Base-by-base conservation (phyloP, 192 early-diverging fungal genomes). In the Geosiphon pyriformis region DNA sequence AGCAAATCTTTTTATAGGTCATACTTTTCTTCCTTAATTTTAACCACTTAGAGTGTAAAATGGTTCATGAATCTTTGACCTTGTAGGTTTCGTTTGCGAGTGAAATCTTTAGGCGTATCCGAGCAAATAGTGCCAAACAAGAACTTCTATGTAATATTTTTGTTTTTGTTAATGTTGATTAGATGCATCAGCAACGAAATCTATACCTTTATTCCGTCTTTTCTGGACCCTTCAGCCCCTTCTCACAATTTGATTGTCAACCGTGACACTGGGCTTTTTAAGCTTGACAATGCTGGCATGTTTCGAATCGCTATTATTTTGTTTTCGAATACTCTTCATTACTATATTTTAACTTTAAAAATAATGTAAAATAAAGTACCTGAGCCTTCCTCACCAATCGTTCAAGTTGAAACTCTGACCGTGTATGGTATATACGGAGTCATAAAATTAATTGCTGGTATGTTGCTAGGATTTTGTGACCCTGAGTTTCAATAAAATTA, bases 341-440 rank as follows among this genome's bases (percentile, higher is more conserved):
- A 48, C 37, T 35, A 37, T 18, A n/a, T n/a, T n/a, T n/a, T n/a
- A n/a, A n/a, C n/a, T n/a, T n/a, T n/a, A n/a, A n/a, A n/a, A n/a
- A n/a, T n/a, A n/a, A n/a, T n/a, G n/a, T n/a, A n/a, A 50, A 27
- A 23, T n/a, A 65, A 81, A 79, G 75, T 12, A 56, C 74, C 27
- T 31, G 78, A 32, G 54, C 65, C 50, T 70, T 65, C 46, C 55
- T 56, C 33, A 37, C 61, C 61, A 25, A 59, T 70, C 31, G 79
- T 84, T 17, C 84, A 88, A 6, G 80, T 83, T 29, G 78, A 85
- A 49, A 71, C 76, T 18, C 47, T 83, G 30, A 79, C 51, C 22
- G 81, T 90, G 15, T 82, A 80, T 66, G 92, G 92, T 64, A 74
- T 92, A 56, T 76, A 92, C 47, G 90, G 90, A 29, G 80, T 92